Evolutionary conservation across 2,329 filamentous ascomycete species (phyloP).

Genomic region (Monilinia vaccinii-corymbosi): DNA sequence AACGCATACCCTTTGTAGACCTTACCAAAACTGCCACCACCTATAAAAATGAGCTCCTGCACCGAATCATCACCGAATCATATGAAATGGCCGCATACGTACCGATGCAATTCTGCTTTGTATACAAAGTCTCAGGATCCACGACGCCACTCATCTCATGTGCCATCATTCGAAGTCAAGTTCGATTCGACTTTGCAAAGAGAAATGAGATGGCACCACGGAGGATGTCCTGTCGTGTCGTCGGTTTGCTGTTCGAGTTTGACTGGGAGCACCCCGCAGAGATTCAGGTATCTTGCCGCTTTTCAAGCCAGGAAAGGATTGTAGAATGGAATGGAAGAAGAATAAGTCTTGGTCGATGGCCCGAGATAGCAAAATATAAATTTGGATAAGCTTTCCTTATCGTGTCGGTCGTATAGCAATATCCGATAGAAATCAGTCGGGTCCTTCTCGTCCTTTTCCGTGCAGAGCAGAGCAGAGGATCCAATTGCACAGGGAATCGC

Average conservation of each 20-base stretch:
- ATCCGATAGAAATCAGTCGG: neutral
- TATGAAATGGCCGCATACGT: constrained; percentile 25
- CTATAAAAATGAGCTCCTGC: constrained; percentile 37
- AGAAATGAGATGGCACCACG: constrained; percentile 4
- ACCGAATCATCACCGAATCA: neutral
- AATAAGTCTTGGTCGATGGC: neutral
- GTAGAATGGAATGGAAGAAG: neutral
- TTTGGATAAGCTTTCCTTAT: neutral
- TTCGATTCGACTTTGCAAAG: neutral
- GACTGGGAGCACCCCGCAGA: constrained; percentile 9
- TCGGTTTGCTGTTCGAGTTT: constrained; percentile 4
- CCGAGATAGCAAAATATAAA: neutral
- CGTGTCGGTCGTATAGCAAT: neutral
- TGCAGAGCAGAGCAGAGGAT: neutral
- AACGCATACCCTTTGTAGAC: constrained; percentile 83
- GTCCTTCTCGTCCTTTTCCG: neutral
- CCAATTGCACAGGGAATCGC: neutral
- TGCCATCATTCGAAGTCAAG: constrained; percentile 21
- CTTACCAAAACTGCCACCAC: constrained; percentile 95
- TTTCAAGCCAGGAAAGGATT: neutral
- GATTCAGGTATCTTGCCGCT: neutral
- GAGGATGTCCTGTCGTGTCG: constrained; percentile 1
- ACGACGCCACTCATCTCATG: constrained; percentile 42
- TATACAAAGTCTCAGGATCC: constrained; percentile 87
- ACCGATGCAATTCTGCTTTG: constrained; percentile 87